Percentiles rank a stretch among this genome's conserved stretches.
phyloP scores from a whole-genome alignment of 805 yeast species.

The Metschnikowia matae region DNA sequence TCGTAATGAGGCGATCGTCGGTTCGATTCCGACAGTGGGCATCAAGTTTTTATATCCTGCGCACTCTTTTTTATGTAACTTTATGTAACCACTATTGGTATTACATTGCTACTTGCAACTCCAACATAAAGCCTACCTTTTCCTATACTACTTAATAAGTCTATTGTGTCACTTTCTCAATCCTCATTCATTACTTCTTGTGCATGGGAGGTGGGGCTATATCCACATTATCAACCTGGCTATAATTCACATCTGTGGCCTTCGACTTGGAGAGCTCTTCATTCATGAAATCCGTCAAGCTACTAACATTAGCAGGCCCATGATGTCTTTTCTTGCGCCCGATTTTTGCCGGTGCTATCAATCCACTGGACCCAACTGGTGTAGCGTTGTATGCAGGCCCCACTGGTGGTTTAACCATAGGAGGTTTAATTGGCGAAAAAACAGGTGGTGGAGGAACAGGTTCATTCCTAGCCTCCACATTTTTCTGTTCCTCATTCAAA shows the following conservation, averaged over 20 bases:
- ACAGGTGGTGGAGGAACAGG: background rate
- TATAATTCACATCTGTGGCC: constrained; percentile 25
- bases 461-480: background rate
- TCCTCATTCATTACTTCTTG: background rate
- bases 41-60: constrained; percentile 12
- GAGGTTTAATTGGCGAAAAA: constrained; percentile 7
- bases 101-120: too few species aligned
- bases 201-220: constrained; percentile 17
- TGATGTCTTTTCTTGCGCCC: constrained; percentile 29
- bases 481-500: background rate
- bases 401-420: background rate
- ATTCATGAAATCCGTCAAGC: constrained; percentile 38
- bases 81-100: background rate
- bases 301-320: constrained; percentile 20
- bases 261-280: constrained; percentile 42
- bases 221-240: background rate
- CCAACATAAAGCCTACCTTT: too few species aligned
- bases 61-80: background rate
- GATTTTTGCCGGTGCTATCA: constrained; percentile 8
- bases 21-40: constrained; percentile 53
- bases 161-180: too few species aligned
- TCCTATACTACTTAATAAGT: too few species aligned
- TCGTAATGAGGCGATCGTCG: constrained; percentile 54
- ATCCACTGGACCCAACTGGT: background rate
- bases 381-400: background rate